Conservation (phyloP, 768 basidiomycete species). For the Boletus reticuloceps region DNA sequence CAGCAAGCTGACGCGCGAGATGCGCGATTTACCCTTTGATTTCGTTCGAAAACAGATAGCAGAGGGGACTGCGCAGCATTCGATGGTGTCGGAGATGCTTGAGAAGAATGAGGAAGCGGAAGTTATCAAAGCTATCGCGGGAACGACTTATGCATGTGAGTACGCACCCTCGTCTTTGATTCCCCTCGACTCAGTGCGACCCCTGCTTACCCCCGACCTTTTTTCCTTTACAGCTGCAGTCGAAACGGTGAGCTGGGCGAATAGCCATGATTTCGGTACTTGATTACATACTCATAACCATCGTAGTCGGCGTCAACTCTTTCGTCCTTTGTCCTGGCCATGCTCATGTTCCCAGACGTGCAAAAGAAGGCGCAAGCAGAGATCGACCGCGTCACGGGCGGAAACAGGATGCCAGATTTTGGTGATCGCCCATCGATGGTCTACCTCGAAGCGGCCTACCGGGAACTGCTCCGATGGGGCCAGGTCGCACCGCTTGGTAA, state of each 20-base stretch:
- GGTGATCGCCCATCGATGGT: conserved; percentile 27
- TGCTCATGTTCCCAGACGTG: conserved; percentile 36
- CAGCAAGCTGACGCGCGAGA: conserved; percentile 17
- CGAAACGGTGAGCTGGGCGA: conserved; percentile 23
- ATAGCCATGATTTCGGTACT: not conserved
- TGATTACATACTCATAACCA: too few species aligned
- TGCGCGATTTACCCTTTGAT: conserved; percentile 31
- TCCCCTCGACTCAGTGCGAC: not conserved
- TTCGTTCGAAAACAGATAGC: conserved; percentile 31
- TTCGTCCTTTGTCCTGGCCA: conserved; percentile 32
- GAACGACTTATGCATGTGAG: conserved; percentile 31
- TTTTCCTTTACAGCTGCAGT: conserved; percentile 26
- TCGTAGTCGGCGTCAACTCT: conserved; percentile 33
- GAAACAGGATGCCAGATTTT: conserved; percentile 30
- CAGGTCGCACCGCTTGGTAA: conserved; percentile 35
- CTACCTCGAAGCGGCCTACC: conserved; percentile 28
- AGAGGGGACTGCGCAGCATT: conserved; percentile 18
- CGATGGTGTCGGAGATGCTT: conserved; percentile 16
- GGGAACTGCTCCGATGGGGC: conserved; percentile 37
- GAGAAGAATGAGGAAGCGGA: conserved; percentile 22
- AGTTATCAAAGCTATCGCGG: conserved; percentile 29
- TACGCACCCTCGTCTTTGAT: not conserved
- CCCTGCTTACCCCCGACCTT: too few species aligned
- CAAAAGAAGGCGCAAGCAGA: conserved; percentile 39
- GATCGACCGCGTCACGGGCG: conserved; percentile 32